Base-by-base conservation (phyloP, 495 filamentous ascomycete genomes). In the Penicillium coffeae region DNA sequence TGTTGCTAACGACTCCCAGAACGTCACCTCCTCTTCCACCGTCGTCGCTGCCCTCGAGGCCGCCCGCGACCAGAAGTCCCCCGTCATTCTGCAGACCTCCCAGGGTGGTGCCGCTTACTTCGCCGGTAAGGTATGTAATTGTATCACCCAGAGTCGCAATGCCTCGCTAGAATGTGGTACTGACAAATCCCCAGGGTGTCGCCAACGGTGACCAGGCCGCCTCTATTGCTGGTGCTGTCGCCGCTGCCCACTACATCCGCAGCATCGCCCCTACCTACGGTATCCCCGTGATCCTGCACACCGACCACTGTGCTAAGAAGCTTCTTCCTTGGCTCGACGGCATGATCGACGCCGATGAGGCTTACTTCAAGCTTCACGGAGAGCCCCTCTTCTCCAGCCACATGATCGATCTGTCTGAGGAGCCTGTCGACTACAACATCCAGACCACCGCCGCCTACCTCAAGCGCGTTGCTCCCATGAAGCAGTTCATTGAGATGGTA, bases 401-500 rank as follows among this genome's bases (percentile, higher is more conserved):
- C 81, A 97, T 99, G 93, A 95, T 99, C 60, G 93, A 98, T 71
- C 66, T 98, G 61, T 85, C 81, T 27, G 92, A 96, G 78, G 93
- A 97, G 76, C 65, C 76, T 21, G 84, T 95, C 43, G 82, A 92
- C 30, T 84, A 77, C 68, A 99, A 99, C 83, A 92, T 99, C 60
- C 55, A 82, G 52, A 95, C 89, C 58, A 96, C 90, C 48, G 86
- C 85, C 62, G 80, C 84, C 63, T 96, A 97, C 78, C 78, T 96
- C 32, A 85, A 95, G 81, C 83, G 91, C 52, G 87, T 84, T 53
- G 87, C 88, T 33, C 89, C 90, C 46, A 87, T 96, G 89, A 95
- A 95, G 77, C 89, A 96, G 69, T 99, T 89, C 88, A 81, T 99
- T 45, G 93, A 99, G 80, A 99, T 97, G 93, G 88, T 91, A 69